Evolutionary conservation across 2,329 filamentous ascomycete species (phyloP).

Genomic region (Botrytis aclada): DNA sequence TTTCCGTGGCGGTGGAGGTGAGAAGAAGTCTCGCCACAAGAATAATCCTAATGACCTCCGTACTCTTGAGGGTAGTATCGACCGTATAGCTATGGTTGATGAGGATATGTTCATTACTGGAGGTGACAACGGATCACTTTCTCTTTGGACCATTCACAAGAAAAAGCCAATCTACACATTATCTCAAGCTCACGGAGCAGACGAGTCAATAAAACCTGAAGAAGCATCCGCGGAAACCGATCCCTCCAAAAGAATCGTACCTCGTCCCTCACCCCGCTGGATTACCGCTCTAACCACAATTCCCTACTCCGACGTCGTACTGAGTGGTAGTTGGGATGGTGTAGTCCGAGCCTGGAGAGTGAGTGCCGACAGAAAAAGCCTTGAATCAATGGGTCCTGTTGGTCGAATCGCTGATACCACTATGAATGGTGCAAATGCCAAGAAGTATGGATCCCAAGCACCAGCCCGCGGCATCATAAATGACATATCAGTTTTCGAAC

Average conservation of each 20-base stretch:
- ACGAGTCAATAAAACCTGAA: slow-evolving; percentile 64
- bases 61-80: slow-evolving; percentile 74
- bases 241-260: slow-evolving; percentile 57
- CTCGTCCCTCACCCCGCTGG: slow-evolving; percentile 71
- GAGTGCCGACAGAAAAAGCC: slow-evolving; percentile 73
- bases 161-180: slow-evolving; percentile 89
- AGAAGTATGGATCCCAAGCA: neutral
- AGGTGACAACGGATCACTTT: slow-evolving; percentile 83
- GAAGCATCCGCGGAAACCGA: slow-evolving; percentile 71
- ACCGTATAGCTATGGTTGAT: slow-evolving; percentile 86
- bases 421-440: neutral
- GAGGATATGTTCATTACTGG: slow-evolving; percentile 89
- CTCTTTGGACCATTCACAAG: slow-evolving; percentile 85
- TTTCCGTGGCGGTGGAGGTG: slow-evolving; percentile 77
- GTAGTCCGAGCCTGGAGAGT: slow-evolving; percentile 82
- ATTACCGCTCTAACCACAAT: slow-evolving; percentile 86
- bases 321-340: slow-evolving; percentile 95
- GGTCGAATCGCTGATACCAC: slow-evolving; percentile 35
- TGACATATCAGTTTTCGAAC: slow-evolving; percentile 81
- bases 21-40: slow-evolving; percentile 47
- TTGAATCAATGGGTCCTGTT: slow-evolving; percentile 70
- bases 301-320: slow-evolving; percentile 84
- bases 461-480: slow-evolving; percentile 70
- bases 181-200: slow-evolving; percentile 79
- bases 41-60: slow-evolving; percentile 41